Percentiles rank a stretch among this genome's conserved stretches.
phyloP scores from a whole-genome alignment of 1,139 yeast species.

The Petasospora rhodanensis region DNA sequence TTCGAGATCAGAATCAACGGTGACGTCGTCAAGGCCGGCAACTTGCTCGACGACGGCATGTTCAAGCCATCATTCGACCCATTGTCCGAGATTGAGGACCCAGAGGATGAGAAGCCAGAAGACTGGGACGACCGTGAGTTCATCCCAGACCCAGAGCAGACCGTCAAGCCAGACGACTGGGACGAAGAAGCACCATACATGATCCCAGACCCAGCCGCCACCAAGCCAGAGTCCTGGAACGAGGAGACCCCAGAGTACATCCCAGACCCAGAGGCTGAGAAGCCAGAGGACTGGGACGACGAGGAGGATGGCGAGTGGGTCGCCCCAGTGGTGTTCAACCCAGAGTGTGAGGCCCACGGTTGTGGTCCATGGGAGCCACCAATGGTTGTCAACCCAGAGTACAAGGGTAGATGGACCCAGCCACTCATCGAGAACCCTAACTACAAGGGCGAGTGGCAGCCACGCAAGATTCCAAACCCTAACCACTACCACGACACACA shows the following conservation, averaged over 20 bases:
- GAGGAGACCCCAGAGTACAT: conserved; percentile 56
- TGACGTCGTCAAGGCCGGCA: conserved; percentile 64
- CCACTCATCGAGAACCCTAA: conserved; percentile 68
- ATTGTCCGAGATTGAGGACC: conserved; percentile 58
- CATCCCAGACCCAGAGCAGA: conserved; percentile 63
- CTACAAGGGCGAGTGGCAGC: conserved; percentile 78
- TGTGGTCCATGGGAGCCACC: conserved; percentile 79
- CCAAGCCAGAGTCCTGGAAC: conserved; percentile 76
- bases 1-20: conserved; percentile 85
- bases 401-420: conserved; percentile 74
- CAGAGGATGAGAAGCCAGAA: conserved; percentile 59
- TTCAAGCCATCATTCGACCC: conserved; percentile 65
- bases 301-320: conserved; percentile 84
- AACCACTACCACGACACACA: conserved; percentile 52
- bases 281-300: conserved; percentile 81
- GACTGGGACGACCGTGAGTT: conserved; percentile 72
- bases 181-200: conserved; percentile 59
- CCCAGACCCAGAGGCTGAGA: conserved; percentile 57
- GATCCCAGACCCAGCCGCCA: conserved; percentile 62
- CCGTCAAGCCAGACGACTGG: conserved; percentile 75
- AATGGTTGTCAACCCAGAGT: conserved; percentile 58
- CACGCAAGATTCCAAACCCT: conserved; percentile 65
- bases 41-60: conserved; percentile 45
- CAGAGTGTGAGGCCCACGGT: conserved; percentile 63
- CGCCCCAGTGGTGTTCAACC: conserved; percentile 66